Conservation (phyloP, 1,139 yeast species). For the Geotrichum klebahnii region DNA sequence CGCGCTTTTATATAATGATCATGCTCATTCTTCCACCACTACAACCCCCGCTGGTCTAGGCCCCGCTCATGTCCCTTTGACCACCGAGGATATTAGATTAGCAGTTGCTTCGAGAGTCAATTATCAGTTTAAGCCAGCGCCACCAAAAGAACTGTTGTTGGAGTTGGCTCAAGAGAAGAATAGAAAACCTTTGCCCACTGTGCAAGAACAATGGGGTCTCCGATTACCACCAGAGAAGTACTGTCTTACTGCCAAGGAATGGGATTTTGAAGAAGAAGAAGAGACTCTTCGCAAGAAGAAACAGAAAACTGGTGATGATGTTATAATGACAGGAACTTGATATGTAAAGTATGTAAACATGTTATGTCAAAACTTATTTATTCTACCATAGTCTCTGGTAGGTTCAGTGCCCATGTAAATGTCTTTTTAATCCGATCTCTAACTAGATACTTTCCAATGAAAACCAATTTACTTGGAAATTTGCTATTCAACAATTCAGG, state of each 20-base stretch:
- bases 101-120: constrained; percentile 92
- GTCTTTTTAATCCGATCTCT: constrained; percentile 18
- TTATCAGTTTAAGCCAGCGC: constrained; percentile 92
- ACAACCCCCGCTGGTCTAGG: constrained; percentile 41
- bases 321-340: constrained; percentile 14
- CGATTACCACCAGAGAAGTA: constrained; percentile 96
- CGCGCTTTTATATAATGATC: constrained; percentile 84
- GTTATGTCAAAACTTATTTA: constrained; percentile 1
- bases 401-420: constrained; percentile 2
- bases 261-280: constrained; percentile 53
- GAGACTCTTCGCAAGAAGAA: constrained; percentile 35
- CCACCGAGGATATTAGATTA: constrained; percentile 84
- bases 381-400: constrained; percentile 6
- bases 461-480: constrained; percentile 55
- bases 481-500: constrained; percentile 37
- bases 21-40: constrained; percentile 41
- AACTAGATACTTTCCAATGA: constrained; percentile 69
- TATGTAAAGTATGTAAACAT: not conserved
- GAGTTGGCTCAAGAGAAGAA: constrained; percentile 92
- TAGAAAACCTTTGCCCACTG: constrained; percentile 84
- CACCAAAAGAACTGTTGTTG: constrained; percentile 84
- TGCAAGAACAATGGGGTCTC: constrained; percentile 87
- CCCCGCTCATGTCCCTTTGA: constrained; percentile 50
- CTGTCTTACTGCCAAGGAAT: constrained; percentile 79
- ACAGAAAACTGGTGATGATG: constrained; percentile 22